A percentile compares a stretch with the other conserved stretches of the same genome.
Conservation (phyloP, 306 rosid species). For the Dryas drummondii region DNA sequence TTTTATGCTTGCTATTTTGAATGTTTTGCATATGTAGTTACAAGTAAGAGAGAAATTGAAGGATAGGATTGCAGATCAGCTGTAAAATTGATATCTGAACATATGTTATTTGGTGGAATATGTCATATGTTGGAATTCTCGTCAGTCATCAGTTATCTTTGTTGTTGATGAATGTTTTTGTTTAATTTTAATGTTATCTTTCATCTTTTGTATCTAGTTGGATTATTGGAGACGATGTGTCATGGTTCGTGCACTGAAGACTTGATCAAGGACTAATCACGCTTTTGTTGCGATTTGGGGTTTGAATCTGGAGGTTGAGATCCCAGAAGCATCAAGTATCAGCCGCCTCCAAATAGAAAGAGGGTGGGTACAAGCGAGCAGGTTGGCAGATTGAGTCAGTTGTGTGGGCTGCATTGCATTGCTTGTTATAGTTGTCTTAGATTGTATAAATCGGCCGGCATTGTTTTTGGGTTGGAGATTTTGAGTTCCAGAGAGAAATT, state of each 20-base stretch:
- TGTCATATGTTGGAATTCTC: too few relatives aligned
- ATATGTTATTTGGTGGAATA: too few relatives aligned
- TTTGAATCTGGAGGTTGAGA: constrained; percentile 1
- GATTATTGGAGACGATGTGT: constrained; percentile 24
- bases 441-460: not conserved
- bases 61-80: not conserved
- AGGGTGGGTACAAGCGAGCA: too few relatives aligned
- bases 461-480: not conserved
- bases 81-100: not conserved
- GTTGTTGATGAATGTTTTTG: too few relatives aligned
- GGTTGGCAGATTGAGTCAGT: not conserved
- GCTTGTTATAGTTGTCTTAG: not conserved
- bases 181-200: not conserved
- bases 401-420: not conserved
- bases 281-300: not conserved
- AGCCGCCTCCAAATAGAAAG: not conserved
- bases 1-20: not conserved
- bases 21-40: not conserved
- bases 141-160: too few relatives aligned
- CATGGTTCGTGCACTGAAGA: constrained; percentile 14
- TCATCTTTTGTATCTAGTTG: constrained; percentile 11
- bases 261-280: not conserved
- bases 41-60: too few relatives aligned
- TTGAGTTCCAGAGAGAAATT: not conserved
- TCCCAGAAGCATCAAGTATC: not conserved